A percentile compares a stretch with the other conserved stretches of the same genome.
phyloP scores from a whole-genome alignment of 2,329 filamentous ascomycete species.

The Zelopaecilomyces penicillatus region DNA sequence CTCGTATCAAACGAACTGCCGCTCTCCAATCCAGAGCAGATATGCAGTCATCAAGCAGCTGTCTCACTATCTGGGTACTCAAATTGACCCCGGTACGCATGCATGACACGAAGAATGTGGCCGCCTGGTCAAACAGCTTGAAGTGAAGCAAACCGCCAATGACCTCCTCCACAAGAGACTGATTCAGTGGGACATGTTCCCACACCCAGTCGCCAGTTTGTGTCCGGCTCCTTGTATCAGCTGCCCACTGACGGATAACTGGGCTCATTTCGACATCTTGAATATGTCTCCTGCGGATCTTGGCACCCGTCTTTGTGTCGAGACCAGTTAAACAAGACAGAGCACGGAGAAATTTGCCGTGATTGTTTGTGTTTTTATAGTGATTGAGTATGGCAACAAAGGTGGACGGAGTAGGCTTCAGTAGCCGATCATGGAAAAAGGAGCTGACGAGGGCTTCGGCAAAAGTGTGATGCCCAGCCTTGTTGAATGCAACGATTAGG shows the following conservation, averaged over 20 bases:
- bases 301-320: slow-evolving; percentile 30
- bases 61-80: slow-evolving; percentile 22
- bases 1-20: slow-evolving; percentile 22
- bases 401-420: slow-evolving; percentile 41
- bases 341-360: slow-evolving; percentile 34
- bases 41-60: slow-evolving; percentile 35
- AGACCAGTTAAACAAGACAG: slow-evolving; percentile 38
- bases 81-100: slow-evolving; percentile 27
- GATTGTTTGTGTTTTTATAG: slow-evolving; percentile 33
- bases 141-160: slow-evolving; percentile 42
- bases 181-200: slow-evolving; percentile 31
- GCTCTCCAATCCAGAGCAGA: slow-evolving; percentile 32
- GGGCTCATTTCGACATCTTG: slow-evolving; percentile 21
- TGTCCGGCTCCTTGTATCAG: slow-evolving; percentile 15
- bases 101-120: slow-evolving; percentile 31
- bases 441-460: slow-evolving; percentile 45
- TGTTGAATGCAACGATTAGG: slow-evolving; percentile 58
- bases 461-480: slow-evolving; percentile 39
- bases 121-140: slow-evolving; percentile 35
- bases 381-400: slow-evolving; percentile 42
- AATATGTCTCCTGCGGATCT: slow-evolving; percentile 27
- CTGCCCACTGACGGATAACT: slow-evolving; percentile 21
- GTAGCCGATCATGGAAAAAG: slow-evolving; percentile 34
- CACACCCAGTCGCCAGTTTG: slow-evolving; percentile 28
- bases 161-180: slow-evolving; percentile 35